These are phyloP conservation scores for Cyberlindnera sargentensis DNA, from an alignment of 805 yeast species.

Conservation along the genomic window DNA sequence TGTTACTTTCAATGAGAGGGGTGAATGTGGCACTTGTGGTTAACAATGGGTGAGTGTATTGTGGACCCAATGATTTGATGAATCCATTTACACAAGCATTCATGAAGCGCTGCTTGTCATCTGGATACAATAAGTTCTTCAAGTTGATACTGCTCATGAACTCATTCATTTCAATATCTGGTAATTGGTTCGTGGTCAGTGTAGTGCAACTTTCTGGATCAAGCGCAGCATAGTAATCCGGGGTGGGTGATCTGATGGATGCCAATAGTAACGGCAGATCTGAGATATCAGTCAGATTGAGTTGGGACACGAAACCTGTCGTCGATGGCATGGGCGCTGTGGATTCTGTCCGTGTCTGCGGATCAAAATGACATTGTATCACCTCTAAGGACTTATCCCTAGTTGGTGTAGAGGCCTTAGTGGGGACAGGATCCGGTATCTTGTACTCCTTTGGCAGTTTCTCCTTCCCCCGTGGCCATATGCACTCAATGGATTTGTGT, in stretches of 20 bases:
- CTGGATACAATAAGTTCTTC: too few species aligned
- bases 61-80: slow-evolving; percentile 35
- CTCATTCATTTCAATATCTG: too few species aligned
- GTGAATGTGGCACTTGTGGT: slow-evolving; percentile 35
- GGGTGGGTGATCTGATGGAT: not conserved
- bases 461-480: slow-evolving; percentile 19
- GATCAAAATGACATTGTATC: not conserved
- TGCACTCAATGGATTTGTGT: slow-evolving; percentile 25
- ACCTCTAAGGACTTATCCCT: not conserved
- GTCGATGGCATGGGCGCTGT: too few species aligned
- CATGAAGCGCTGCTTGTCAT: slow-evolving; percentile 3
- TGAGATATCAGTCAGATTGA: too few species aligned
- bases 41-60: slow-evolving; percentile 32
- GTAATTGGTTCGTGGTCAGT: not conserved
- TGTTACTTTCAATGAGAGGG: slow-evolving; percentile 27
- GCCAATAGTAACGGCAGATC: not conserved
- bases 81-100: slow-evolving; percentile 33
- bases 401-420: too few species aligned
- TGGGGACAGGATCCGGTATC: slow-evolving; percentile 6
- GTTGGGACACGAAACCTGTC: too few species aligned
- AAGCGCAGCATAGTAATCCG: not conserved
- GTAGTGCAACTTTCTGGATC: not conserved
- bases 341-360: too few species aligned
- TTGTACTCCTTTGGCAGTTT: slow-evolving; percentile 14
- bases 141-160: too few species aligned